Evolutionary conservation across 768 basidiomycete species (phyloP).

Genomic region (Leucosporidium creatinivorum): DNA sequence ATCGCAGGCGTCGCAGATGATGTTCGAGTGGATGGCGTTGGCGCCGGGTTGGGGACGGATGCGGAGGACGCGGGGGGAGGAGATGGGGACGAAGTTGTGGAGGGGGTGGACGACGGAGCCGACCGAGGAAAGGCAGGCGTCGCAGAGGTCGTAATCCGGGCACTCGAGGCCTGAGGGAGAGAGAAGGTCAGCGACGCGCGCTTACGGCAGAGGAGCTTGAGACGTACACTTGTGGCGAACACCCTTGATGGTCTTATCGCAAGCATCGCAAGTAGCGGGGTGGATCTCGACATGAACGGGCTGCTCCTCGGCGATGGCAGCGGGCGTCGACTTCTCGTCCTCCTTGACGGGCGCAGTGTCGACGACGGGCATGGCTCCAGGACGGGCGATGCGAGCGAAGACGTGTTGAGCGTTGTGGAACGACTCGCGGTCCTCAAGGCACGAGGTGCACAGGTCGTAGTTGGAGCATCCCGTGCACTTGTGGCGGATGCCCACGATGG

Average conservation of each 20-base stretch:
- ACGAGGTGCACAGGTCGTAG: constrained; percentile 23
- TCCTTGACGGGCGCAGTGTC: background rate
- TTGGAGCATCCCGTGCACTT: constrained; percentile 51
- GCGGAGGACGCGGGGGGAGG: background rate
- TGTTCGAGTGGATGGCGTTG: constrained; percentile 47
- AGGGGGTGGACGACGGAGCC: constrained; percentile 7
- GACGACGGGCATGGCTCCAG: background rate
- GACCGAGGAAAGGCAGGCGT: background rate
- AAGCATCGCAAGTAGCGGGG: constrained; percentile 53
- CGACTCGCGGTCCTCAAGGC: constrained; percentile 13
- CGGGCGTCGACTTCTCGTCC: background rate
- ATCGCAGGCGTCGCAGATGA: constrained; percentile 66
- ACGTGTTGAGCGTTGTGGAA: constrained; percentile 19
- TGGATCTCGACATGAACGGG: background rate
- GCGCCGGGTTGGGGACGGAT: background rate
- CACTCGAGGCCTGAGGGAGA: constrained; percentile 9
- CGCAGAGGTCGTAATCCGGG: constrained; percentile 22
- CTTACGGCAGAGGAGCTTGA: background rate
- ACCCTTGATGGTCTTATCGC: constrained; percentile 55
- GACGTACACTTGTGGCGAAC: constrained; percentile 61
- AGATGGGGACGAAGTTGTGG: constrained; percentile 21
- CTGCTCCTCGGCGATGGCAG: background rate
- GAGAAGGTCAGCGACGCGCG: background rate
- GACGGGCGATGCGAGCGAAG: constrained; percentile 17
- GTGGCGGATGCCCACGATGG: constrained; percentile 60